A percentile compares a stretch with the other conserved stretches of the same genome.
Conservation (phyloP, 352 stramenopile genomes). For the Phytophthora parvispora region DNA sequence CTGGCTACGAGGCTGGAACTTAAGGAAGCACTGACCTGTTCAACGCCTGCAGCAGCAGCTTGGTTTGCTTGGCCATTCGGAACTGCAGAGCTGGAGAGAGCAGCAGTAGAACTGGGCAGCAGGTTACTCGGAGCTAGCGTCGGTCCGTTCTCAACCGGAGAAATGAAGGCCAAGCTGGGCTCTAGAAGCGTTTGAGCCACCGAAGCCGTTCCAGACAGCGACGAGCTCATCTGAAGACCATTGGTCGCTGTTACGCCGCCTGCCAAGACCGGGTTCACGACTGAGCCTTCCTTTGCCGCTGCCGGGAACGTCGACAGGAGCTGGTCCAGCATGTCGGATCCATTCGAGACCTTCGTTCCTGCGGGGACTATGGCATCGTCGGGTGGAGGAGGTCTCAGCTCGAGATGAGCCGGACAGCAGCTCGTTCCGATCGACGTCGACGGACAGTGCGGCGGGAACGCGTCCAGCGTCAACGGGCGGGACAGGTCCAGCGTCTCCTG, state of each 20-base stretch:
- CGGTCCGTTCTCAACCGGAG: conserved; percentile 4
- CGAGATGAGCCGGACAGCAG: conserved; percentile 45
- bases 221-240: conserved; percentile 4
- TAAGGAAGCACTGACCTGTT: neutral
- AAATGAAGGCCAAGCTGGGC: conserved; percentile 15
- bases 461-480: conserved; percentile 38
- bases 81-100: neutral
- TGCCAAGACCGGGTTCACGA: neutral
- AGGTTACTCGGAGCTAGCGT: neutral
- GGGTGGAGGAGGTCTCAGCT: conserved; percentile 38
- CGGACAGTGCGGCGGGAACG: conserved; percentile 36
- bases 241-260: neutral
- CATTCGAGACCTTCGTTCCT: conserved; percentile 14
- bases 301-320: conserved; percentile 27
- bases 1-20: neutral
- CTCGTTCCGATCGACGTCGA: conserved; percentile 41
- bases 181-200: conserved; percentile 21
- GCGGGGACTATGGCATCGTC: conserved; percentile 3
- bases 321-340: conserved; percentile 27
- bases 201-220: conserved; percentile 1
- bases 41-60: neutral
- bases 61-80: neutral
- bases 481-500: conserved; percentile 43
- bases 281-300: neutral
- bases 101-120: conserved; percentile 8